Evolutionary conservation across 2,329 filamentous ascomycete genomes (phyloP).

Genomic region (Colletotrichum spinosum): DNA sequence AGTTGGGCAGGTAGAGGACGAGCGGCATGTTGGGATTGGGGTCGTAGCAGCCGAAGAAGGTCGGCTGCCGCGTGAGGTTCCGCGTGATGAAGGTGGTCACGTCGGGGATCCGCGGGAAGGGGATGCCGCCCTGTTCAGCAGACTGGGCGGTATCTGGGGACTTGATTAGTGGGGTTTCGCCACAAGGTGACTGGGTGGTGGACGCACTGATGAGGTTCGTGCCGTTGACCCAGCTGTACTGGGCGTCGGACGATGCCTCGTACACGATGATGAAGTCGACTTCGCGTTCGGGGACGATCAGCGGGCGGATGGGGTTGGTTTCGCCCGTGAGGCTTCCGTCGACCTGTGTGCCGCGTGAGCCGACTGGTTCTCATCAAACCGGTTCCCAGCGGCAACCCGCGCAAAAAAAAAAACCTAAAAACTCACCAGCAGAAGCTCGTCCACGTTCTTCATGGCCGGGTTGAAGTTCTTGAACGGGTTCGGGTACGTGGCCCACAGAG

Average conservation of each 20-base stretch:
- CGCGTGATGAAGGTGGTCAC: slow-evolving; percentile 43
- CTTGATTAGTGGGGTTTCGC: slow-evolving; percentile 36
- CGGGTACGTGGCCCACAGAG: slow-evolving; percentile 45
- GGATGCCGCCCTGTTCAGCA: slow-evolving; percentile 42
- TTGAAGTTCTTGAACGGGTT: slow-evolving; percentile 47
- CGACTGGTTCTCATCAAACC: background rate
- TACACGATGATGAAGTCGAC: slow-evolving; percentile 47
- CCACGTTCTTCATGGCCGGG: slow-evolving; percentile 41
- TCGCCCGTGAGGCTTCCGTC: slow-evolving; percentile 48
- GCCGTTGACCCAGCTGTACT: slow-evolving; percentile 44
- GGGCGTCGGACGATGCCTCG: slow-evolving; percentile 44
- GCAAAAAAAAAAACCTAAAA: no score
- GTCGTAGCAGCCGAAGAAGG: slow-evolving; percentile 45
- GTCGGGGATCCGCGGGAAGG: slow-evolving; percentile 43
- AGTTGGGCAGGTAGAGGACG: slow-evolving; percentile 45
- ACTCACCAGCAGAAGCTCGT: slow-evolving; percentile 43
- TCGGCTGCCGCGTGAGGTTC: slow-evolving; percentile 43
- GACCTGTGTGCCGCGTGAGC: slow-evolving; percentile 32
- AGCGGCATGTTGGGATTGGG: slow-evolving; percentile 38
- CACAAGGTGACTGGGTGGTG: background rate
- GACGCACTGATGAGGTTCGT: slow-evolving; percentile 42
- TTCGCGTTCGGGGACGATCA: slow-evolving; percentile 44
- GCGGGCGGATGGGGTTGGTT: slow-evolving; percentile 43
- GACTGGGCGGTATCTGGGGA: slow-evolving; percentile 22
- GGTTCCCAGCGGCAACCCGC: no score